Conservation (phyloP, 805 yeast species). For the Saccharomycopsis sp. region DNA sequence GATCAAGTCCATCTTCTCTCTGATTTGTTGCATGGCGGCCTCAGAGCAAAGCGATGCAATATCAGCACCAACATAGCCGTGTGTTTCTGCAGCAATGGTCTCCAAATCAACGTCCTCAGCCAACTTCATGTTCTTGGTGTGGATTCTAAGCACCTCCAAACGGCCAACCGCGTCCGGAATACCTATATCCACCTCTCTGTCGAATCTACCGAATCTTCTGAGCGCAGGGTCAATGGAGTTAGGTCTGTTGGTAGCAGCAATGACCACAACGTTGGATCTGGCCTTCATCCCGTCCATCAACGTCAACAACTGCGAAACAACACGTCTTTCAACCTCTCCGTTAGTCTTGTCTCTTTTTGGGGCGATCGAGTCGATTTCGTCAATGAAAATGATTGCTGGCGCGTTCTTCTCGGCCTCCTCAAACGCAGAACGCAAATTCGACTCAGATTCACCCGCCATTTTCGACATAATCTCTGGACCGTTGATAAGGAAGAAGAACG, state of each 20-base stretch:
- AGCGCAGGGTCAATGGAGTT: constrained; percentile 73
- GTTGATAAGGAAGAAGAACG: constrained; percentile 93
- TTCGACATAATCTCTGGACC: constrained; percentile 99
- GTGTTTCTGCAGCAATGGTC: constrained; percentile 93
- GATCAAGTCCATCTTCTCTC: constrained; percentile 98
- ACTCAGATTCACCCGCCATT: constrained; percentile 99
- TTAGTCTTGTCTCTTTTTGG: constrained; percentile 99
- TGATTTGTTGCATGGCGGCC: constrained; percentile 99
- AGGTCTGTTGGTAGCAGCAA: constrained; percentile 90
- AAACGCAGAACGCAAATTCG: constrained; percentile 93
- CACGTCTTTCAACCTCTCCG: constrained; percentile 99
- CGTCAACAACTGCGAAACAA: constrained; percentile 93
- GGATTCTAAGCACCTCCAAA: constrained; percentile 92
- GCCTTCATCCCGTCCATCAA: constrained; percentile 99
- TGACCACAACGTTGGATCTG: constrained; percentile 95
- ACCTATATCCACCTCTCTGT: constrained; percentile 85
- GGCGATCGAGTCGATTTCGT: constrained; percentile 97
- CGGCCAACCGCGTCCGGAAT: constrained; percentile 99
- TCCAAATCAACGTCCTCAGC: constrained; percentile 94
- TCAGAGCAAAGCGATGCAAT: constrained; percentile 98
- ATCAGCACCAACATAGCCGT: constrained; percentile 99
- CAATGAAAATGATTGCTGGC: constrained; percentile 95
- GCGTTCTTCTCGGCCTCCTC: constrained; percentile 99
- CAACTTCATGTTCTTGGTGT: constrained; percentile 97
- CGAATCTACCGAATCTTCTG: constrained; percentile 84